Base-by-base conservation (phyloP, 2,329 filamentous ascomycete genomes). In the Aspergillus spinulosporus region DNA sequence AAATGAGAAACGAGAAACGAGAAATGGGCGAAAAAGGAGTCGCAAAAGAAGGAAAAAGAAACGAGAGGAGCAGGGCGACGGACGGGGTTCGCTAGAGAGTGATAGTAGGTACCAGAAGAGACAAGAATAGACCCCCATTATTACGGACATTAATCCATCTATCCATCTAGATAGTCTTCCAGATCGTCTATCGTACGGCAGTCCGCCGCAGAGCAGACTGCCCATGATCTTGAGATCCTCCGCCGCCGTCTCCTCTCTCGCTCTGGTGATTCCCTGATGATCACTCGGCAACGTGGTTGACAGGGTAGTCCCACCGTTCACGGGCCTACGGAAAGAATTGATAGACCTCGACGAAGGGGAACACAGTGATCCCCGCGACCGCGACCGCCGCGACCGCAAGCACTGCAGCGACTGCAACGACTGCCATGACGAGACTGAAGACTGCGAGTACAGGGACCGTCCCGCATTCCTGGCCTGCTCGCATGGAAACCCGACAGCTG, bases 261-360 rank as follows among this genome's bases (percentile, higher is more conserved):
- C 11, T 29, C 11, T 4, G 2, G 12, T 45, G 42, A 32, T n/a
- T 40, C 34, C 28, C 50, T 47, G 49, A 54, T 58, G 59, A 65
- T 63, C 63, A 56, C 58, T 45, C 61, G 48, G 53, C 62, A 65
- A 65, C 63, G 63, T 65, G 63, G 62, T 65, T 65, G 63, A 65
- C 63, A 64, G 62, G 63, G 63, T 9, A 49, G 36, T 51, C 51
- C 47, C 56, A 52, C 55, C 49, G 55, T 46, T 54, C 61, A 59
- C 49, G 49, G 43, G 48, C 29, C 31, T 45, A 48, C 58, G 56
- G 54, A 21, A 52, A 49, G 32, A 34, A 21, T 21, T 21, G 21
- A 21, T 21, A 21, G 21, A 21, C 21, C 21, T 21, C 21, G 21
- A 21, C 21, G 21, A 21, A 21, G 21, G 21, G 21, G 21, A 21